These are phyloP conservation scores for Lizonia empirigonia DNA, from an alignment of 2,329 filamentous ascomycete genomes.

Conservation along the genomic window DNA sequence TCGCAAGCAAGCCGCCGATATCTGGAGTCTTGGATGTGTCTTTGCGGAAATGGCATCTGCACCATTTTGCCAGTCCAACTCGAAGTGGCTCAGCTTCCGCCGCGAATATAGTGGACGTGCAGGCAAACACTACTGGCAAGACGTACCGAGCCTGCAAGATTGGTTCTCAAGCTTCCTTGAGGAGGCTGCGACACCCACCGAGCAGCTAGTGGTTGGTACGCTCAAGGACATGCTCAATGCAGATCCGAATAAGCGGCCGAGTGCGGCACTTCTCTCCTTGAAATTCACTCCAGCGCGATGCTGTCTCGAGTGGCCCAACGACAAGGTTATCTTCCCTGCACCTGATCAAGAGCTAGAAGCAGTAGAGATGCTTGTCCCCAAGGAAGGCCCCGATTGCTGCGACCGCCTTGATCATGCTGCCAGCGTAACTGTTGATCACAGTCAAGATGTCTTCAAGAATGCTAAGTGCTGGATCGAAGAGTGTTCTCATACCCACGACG, in stretches of 20 bases:
- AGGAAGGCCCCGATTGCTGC: slow-evolving; percentile 25
- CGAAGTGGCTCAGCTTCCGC: slow-evolving; percentile 35
- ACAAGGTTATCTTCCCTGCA: slow-evolving; percentile 40
- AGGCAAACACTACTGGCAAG: slow-evolving; percentile 46
- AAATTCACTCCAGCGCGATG: slow-evolving; percentile 45
- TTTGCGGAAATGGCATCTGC: slow-evolving; percentile 85
- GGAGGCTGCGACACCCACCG: slow-evolving; percentile 22
- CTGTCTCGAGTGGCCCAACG: slow-evolving; percentile 46
- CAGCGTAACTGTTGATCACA: background rate
- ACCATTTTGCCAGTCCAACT: slow-evolving; percentile 31
- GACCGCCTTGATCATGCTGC: slow-evolving; percentile 15
- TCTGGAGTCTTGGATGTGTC: slow-evolving; percentile 96
- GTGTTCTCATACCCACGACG: slow-evolving; percentile 35
- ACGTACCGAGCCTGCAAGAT: slow-evolving; percentile 37
- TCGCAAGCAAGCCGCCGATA: slow-evolving; percentile 61
- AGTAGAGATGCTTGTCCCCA: slow-evolving; percentile 32
- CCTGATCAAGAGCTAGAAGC: slow-evolving; percentile 38
- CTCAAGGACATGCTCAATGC: slow-evolving; percentile 41
- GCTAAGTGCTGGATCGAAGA: slow-evolving; percentile 40
- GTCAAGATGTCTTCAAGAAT: slow-evolving; percentile 14
- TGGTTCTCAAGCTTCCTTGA: slow-evolving; percentile 33
- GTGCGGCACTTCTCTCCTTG: slow-evolving; percentile 38
- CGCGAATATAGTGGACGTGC: slow-evolving; percentile 36
- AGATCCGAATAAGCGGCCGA: slow-evolving; percentile 38
- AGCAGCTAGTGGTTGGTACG: slow-evolving; percentile 34